Base-by-base conservation (phyloP, 1,284 basidiomycete species). In the Porodaedalea pini region DNA sequence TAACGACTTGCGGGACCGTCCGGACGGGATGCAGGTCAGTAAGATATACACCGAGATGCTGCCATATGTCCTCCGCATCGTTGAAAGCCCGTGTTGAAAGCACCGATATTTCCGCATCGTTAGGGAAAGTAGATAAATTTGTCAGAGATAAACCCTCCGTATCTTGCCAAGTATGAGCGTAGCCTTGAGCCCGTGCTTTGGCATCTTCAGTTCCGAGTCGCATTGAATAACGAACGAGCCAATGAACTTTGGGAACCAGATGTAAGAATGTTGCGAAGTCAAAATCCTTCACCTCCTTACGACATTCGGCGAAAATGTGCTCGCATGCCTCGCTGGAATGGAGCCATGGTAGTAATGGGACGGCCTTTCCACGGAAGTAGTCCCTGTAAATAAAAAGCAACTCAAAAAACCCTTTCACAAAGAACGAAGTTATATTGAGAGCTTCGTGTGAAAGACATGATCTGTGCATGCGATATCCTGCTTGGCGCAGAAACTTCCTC, bases 331-430 rank as follows among this genome's bases (percentile, higher is more conserved):
- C 45, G 3, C 2, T 48, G 2, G 23, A 32, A 23, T 48, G 45
- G 2, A 48, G 23, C 45, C 45, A 48, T 11, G 45, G 8, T n/a
- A 75, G 62, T 0, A 77, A 64, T 0, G 75, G 74, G 11, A 55
- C n/a, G n/a, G n/a, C 51, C 1, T 31, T 1, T 4, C 36, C 49
- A 1, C 51, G 27, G 11, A 68, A n/a, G 48, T 70, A 61, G 54
- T 76, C 71, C 4, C 72, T 69, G 62, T 76, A 66, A 34, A 74
- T 64, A 45, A 68, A 34, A 7, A 76, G 44, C 0, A 75, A n/a
- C 0, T 54, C 54, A 1, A 76, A 47, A 10, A 69, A 60, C 0
- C 73, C 72, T 11, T 72, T 60, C 3, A 72, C 62, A 6, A 75
- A 56, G 17, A 66, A 69, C 1, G 54, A 21, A 1, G 57, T 17